Percentiles rank a stretch among this genome's conserved stretches.
phyloP scores from a whole-genome alignment of 176 grass and related monocot species.

The Thinopyrum elongatum region DNA sequence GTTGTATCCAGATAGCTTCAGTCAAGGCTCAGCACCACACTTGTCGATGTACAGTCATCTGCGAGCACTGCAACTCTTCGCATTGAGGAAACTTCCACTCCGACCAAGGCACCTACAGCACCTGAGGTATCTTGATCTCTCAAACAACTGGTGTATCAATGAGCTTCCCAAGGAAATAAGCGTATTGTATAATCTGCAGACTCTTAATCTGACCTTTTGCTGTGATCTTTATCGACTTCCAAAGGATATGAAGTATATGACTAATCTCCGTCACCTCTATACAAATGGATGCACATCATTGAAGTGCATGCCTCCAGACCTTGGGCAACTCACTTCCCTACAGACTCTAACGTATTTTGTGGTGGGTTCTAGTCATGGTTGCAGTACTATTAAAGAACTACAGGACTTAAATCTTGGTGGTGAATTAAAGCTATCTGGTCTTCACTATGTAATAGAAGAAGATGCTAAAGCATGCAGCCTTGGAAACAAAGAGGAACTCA shows the following conservation, averaged over 20 bases:
- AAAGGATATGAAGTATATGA: constrained; percentile 18
- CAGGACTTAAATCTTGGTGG: neutral
- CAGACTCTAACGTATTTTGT: constrained; percentile 27
- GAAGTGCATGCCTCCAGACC: constrained; percentile 4
- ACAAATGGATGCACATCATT: neutral
- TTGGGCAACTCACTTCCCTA: neutral
- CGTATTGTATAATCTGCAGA: constrained; percentile 8
- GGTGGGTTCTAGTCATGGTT: neutral
- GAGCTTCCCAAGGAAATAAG: neutral
- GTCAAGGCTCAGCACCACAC: neutral
- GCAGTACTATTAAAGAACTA: constrained; percentile 16
- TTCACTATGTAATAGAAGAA: neutral
- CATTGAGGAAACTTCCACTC: accelerated
- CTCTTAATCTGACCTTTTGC: neutral
- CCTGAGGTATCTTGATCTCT: constrained; percentile 13
- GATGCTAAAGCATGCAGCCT: neutral
- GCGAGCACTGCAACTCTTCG: neutral
- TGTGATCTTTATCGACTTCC: neutral
- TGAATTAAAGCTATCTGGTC: neutral
- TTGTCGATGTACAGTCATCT: neutral
- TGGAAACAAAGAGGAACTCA: constrained; percentile 11
- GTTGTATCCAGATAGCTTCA: accelerated
- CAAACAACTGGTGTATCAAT: accelerated
- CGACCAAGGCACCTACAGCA: neutral
- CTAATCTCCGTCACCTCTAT: neutral